Evolutionary conservation across 305 asterid species (phyloP), one percentile per base, ranked within the genome.

Genomic region (Ajuga reptans): DNA sequence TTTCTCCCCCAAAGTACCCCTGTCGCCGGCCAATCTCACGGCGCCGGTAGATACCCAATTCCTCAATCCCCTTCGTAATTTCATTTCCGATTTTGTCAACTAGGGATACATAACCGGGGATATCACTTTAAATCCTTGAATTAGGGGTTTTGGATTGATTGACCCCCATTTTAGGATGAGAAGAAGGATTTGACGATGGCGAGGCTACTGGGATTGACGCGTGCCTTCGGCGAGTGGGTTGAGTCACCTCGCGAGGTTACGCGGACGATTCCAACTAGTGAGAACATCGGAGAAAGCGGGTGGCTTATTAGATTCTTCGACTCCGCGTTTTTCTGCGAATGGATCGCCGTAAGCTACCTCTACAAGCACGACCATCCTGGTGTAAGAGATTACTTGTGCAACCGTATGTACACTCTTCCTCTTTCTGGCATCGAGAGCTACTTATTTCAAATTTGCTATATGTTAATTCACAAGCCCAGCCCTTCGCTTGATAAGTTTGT

Each of bases 291-390:
- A 4, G 97, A 90, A 76, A 85, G 95, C 77, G 97, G 97, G 14
- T 90, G 95, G 95, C 80, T 90, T 1, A 88, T 90, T 68, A 84
- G 97, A 47, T 90, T 90, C 82, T 90, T 90, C 24, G 95, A 90
- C 77, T 90, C 97, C 6, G 63, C 97, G 0, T 90, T 90, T 46
- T 90, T 90, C 81, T 90, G 95, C 69, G 97, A 90, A 81, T 90
- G 97, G 97, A 90, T 90, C 79, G 97, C 97, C 46, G 97, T 90
- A 45, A 90, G 97, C 83, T 90, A 90, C 82, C 87, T 90, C 63
- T 90, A 90, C 82, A 90, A 86, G 84, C 97, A 90, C 82, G 92
- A 84, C 78, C 97, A 90, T 34, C 80, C 95, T 2, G 97, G 97
- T 54, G 97, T 90, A 68, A 79, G 97, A 49, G 97, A 90, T 68